Percentiles rank a stretch among this genome's conserved stretches.
Conservation (phyloP, 495 filamentous ascomycete species). For the Penicillium arizonense region DNA sequence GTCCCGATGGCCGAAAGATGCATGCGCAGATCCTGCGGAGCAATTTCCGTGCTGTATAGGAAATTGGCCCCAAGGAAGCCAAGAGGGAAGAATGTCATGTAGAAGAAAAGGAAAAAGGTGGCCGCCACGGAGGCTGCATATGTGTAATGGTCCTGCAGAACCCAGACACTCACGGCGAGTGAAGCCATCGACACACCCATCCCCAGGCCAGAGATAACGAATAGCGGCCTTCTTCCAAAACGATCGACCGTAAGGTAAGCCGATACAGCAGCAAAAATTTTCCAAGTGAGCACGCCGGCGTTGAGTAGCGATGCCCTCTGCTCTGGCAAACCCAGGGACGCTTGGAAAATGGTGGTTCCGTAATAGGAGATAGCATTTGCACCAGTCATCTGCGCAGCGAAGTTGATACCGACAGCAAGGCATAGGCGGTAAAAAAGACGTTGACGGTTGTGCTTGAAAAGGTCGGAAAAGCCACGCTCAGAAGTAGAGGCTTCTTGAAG, state of each 20-base stretch:
- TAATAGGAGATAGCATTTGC: slow-evolving; percentile 21
- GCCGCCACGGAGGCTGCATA: slow-evolving; percentile 18
- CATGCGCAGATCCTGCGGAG: not conserved
- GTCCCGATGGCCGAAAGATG: not conserved
- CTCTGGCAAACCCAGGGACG: slow-evolving; percentile 8
- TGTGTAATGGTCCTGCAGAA: not conserved
- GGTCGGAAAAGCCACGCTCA: not conserved
- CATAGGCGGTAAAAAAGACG: slow-evolving; percentile 16
- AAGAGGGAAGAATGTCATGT: not conserved
- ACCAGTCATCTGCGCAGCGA: slow-evolving; percentile 30
- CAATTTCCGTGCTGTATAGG: not conserved
- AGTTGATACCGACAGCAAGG: slow-evolving; percentile 30
- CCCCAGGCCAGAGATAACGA: not conserved
- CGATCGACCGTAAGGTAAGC: slow-evolving; percentile 50
- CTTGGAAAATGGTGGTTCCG: slow-evolving; percentile 18
- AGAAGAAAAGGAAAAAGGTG: slow-evolving; percentile 11
- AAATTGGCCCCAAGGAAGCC: not conserved
- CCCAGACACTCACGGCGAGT: no score
- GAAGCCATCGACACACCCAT: no score
- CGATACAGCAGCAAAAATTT: slow-evolving; percentile 34
- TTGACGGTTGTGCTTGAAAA: slow-evolving; percentile 7
- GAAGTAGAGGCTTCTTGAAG: not conserved
- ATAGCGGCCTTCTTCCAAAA: slow-evolving; percentile 39
- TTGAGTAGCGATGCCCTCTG: slow-evolving; percentile 13
- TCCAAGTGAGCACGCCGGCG: slow-evolving; percentile 38